Evolutionary conservation across 2,329 filamentous ascomycete genomes (phyloP), one percentile per base, ranked within the genome.

Genomic region (Pseudocercospora macadamiae): DNA sequence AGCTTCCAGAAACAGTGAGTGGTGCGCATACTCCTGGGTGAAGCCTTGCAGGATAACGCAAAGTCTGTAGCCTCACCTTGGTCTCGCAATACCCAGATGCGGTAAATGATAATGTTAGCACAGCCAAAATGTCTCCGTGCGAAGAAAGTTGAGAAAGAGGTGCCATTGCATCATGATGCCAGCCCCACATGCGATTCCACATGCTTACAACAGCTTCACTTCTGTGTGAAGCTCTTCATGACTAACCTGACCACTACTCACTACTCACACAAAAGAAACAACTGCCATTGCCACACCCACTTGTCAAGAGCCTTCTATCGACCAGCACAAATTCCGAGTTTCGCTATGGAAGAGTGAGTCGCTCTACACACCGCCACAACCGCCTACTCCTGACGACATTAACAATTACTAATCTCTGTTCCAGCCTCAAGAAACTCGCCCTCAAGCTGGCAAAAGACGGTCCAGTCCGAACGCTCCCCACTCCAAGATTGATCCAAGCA

Each of bases 371-470:
- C 28, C 12, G 6, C 28, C 28, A 12, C 28, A 32, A 7, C 28
- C 19, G 12, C 42, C 23, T 9, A 39, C 23, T 14, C 10, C 42
- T 14, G n/a, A 6, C 12, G 19, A 25, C 23, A 2, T 1, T 7
- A 47, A 2, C 4, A 47, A 5, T n/a, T 25, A 16, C 4, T 4
- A 28, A 14, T 10, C n/a, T 1, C 6, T 18, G 19, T 25, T 44
- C 37, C 39, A 78, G 75, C 63, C 72, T 79, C 19, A 65, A 66
- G 9, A 70, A 73, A 18, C 71, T 80, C 19, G 77, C 77, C 53
- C 67, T 75, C 60, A 75, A 73, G 53, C 74, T 80, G 26, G 71
- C 69, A 14, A 68, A 70, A 3, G 63, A 77, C 18, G 78, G 78
- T 0, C 77, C 77, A 2, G 53, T 65, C 60, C 72, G 70, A 47